A percentile compares a stretch with the other conserved stretches of the same genome.
Evolutionary conservation across 768 basidiomycete genomes (phyloP).

Genomic region (Amanita muscaria): DNA sequence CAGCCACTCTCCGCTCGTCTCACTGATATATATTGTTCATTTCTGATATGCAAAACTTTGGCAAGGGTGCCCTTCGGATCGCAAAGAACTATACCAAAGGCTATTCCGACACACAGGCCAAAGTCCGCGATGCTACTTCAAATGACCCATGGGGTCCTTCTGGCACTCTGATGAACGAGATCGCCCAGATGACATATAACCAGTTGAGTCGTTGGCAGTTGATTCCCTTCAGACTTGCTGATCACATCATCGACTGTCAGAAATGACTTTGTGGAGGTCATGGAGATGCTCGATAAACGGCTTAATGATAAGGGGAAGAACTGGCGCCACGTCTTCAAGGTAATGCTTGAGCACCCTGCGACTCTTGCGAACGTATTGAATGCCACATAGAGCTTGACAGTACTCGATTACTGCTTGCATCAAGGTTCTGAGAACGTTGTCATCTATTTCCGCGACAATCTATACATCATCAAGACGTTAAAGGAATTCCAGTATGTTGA

Average conservation of each 20-base stretch:
- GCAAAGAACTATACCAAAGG: constrained; percentile 95
- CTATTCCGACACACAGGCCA: constrained; percentile 92
- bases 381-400: constrained; percentile 62
- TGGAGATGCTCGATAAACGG: constrained; percentile 99
- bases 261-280: constrained; percentile 96
- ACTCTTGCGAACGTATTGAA: constrained; percentile 3
- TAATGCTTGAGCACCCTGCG: constrained; percentile 20
- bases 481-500: constrained; percentile 98
- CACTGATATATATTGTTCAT: constrained; percentile 3
- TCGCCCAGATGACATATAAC: constrained; percentile 94
- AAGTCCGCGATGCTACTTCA: constrained; percentile 92
- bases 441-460: constrained; percentile 94
- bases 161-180: constrained; percentile 98
- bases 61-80: constrained; percentile 77
- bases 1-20: constrained; percentile 7
- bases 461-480: constrained; percentile 97
- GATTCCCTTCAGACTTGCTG: not conserved
- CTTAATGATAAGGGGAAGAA: constrained; percentile 99
- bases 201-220: constrained; percentile 39
- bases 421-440: constrained; percentile 98
- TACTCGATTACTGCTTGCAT: constrained; percentile 93
- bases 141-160: constrained; percentile 98
- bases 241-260: constrained; percentile 23
- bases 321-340: constrained; percentile 99
- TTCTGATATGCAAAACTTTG: constrained; percentile 60